These are phyloP conservation scores for Echinochloa phyllopogon DNA, from an alignment of 176 grass and related monocot genomes.

Conservation along the genomic window DNA sequence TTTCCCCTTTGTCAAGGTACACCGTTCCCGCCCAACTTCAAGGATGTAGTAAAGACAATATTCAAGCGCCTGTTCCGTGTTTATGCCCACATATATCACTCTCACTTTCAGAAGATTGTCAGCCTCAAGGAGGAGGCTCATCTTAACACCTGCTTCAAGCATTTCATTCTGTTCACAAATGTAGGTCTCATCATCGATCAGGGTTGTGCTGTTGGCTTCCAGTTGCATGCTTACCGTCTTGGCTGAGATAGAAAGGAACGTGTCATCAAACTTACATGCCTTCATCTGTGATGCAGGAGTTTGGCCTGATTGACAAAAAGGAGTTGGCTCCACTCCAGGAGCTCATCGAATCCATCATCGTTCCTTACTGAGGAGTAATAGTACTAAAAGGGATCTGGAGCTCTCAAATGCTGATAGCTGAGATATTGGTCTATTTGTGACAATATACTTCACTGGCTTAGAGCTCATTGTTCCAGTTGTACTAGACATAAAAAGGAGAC, in stretches of 20 bases:
- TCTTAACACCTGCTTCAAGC: conserved; percentile 99
- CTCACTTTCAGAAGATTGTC: conserved; percentile 98
- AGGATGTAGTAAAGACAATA: conserved; percentile 97
- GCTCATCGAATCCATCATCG: conserved; percentile 93
- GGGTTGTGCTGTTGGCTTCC: not conserved
- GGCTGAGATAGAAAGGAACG: not conserved
- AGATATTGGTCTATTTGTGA: conserved; percentile 21
- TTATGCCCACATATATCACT: conserved; percentile 96
- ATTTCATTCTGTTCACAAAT: conserved; percentile 98
- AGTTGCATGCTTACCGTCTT: not conserved
- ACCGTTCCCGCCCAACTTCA: conserved; percentile 93
- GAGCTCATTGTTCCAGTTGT: conserved; percentile 34
- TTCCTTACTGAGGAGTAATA: conserved; percentile 70
- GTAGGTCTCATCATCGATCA: conserved; percentile 43
- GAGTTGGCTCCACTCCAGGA: conserved; percentile 94
- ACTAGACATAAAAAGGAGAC: conserved; percentile 35
- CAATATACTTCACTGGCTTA: conserved; percentile 39
- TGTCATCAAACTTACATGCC: not conserved
- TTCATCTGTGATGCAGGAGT: conserved; percentile 65
- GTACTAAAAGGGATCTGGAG: not conserved
- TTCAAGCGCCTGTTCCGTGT: conserved; percentile 98
- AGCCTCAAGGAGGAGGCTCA: conserved; percentile 99
- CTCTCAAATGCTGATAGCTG: conserved; percentile 27
- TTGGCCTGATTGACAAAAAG: conserved; percentile 95
- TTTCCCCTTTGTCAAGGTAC: conserved; percentile 58